Conservation (phyloP, 2,329 filamentous ascomycete genomes). For the Pseudohalonectria lignicola region DNA sequence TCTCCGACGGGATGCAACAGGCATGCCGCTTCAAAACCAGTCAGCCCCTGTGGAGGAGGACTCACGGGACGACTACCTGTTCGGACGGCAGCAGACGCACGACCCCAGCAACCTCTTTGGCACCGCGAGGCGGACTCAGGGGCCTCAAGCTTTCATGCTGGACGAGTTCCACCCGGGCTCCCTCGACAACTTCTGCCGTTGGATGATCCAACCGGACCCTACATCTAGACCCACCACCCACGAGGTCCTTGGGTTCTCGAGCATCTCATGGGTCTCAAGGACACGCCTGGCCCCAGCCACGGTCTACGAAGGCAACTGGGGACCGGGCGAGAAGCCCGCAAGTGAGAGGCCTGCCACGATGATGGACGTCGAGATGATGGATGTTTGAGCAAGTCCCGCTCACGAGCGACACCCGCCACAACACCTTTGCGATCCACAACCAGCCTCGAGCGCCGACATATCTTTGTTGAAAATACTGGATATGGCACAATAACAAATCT, state of each 20-base stretch:
- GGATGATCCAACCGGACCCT: constrained; percentile 77
- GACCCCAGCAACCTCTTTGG: constrained; percentile 33
- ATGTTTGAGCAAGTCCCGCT: constrained; percentile 27
- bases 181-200: constrained; percentile 72
- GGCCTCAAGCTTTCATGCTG: constrained; percentile 84
- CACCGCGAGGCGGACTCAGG: constrained; percentile 33
- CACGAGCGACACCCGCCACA: background rate
- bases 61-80: constrained; percentile 9
- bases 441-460: constrained; percentile 7
- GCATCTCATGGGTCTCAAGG: constrained; percentile 68
- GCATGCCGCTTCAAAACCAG: constrained; percentile 3
- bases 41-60: constrained; percentile 6
- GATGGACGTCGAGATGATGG: constrained; percentile 48
- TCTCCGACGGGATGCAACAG: background rate
- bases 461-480: constrained; percentile 20
- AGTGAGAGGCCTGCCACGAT: constrained; percentile 12
- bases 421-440: background rate
- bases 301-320: constrained; percentile 93
- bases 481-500: constrained; percentile 12
- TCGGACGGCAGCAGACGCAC: constrained; percentile 13
- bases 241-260: constrained; percentile 61
- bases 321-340: constrained; percentile 51
- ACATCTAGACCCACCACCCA: constrained; percentile 61
- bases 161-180: constrained; percentile 61
- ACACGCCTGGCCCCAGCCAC: constrained; percentile 82